These are phyloP conservation scores for Hymenoscyphus occultus DNA, from an alignment of 2,329 filamentous ascomycete genomes.

Conservation along the genomic window DNA sequence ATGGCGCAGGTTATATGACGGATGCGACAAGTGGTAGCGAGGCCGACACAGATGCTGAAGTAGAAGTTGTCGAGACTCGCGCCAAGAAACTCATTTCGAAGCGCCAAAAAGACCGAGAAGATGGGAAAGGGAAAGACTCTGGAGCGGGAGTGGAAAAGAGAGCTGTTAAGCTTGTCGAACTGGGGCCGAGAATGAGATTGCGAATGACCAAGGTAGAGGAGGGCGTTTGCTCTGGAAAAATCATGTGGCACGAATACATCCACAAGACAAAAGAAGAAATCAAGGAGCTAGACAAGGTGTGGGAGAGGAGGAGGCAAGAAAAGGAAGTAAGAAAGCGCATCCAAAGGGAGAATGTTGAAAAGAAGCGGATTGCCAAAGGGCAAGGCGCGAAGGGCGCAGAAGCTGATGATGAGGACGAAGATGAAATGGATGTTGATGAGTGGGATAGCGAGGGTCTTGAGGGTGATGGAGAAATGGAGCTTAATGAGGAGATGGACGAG, in stretches of 20 bases:
- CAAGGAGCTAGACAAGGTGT: constrained; percentile 74
- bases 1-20: constrained; percentile 78
- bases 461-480: constrained; percentile 36
- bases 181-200: constrained; percentile 85
- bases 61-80: constrained; percentile 72
- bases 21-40: constrained; percentile 85
- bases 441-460: constrained; percentile 38
- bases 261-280: constrained; percentile 78
- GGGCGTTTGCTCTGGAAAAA: constrained; percentile 80
- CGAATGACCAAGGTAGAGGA: constrained; percentile 95
- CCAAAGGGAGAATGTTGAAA: constrained; percentile 88
- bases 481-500: constrained; percentile 36
- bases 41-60: constrained; percentile 89
- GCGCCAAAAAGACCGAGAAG: constrained; percentile 44
- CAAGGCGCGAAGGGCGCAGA: constrained; percentile 49
- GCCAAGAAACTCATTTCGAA: constrained; percentile 58
- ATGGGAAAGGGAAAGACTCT: constrained; percentile 43
- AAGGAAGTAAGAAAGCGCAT: constrained; percentile 79
- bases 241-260: constrained; percentile 98
- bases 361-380: constrained; percentile 62
- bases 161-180: constrained; percentile 86
- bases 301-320: constrained; percentile 73
- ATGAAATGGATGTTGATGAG: constrained; percentile 46
- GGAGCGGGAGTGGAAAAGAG: constrained; percentile 59
- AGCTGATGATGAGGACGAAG: constrained; percentile 49